Percentiles rank a stretch among this genome's conserved stretches.
These are phyloP conservation scores for Trapa bicornis DNA, from an alignment of 345 rosid genomes.

Conservation along the genomic window DNA sequence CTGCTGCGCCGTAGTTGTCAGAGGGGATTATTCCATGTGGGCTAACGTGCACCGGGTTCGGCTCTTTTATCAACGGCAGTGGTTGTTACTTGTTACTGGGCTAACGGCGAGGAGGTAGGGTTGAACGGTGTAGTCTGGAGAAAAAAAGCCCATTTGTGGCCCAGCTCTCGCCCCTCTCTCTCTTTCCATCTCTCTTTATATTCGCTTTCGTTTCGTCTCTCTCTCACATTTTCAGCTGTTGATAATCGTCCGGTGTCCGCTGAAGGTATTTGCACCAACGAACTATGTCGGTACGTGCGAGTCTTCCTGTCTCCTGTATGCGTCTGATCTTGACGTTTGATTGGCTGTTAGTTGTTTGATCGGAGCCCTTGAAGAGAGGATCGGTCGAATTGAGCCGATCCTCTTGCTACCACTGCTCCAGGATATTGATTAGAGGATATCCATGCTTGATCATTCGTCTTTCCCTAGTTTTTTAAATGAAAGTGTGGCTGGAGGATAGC, in stretches of 20 bases:
- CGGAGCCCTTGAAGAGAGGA: background rate
- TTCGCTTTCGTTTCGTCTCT: too few species aligned
- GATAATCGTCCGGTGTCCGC: background rate
- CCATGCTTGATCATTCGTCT: background rate
- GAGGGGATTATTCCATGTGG: background rate
- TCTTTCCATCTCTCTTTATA: background rate
- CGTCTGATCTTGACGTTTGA: background rate
- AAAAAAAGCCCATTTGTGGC: background rate
- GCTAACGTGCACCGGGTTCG: background rate
- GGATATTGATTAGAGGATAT: background rate
- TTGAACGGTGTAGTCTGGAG: background rate
- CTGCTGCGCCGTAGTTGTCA: too few species aligned
- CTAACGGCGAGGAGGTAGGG: background rate
- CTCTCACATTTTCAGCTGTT: background rate
- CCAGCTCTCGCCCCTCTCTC: background rate
- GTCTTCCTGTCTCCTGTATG: conserved; percentile 1
- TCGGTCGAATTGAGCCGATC: background rate
- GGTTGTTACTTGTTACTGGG: background rate
- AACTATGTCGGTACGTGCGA: conserved; percentile 55
- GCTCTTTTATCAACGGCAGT: background rate
- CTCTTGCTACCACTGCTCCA: background rate
- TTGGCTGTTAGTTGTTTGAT: background rate
- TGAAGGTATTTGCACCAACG: background rate
- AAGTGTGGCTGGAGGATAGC: background rate
- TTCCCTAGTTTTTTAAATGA: background rate